A percentile compares a stretch with the other conserved stretches of the same genome.
Evolutionary conservation across 129 eudicot genomes (phyloP).

Genomic region (Ambrosia trifida): DNA sequence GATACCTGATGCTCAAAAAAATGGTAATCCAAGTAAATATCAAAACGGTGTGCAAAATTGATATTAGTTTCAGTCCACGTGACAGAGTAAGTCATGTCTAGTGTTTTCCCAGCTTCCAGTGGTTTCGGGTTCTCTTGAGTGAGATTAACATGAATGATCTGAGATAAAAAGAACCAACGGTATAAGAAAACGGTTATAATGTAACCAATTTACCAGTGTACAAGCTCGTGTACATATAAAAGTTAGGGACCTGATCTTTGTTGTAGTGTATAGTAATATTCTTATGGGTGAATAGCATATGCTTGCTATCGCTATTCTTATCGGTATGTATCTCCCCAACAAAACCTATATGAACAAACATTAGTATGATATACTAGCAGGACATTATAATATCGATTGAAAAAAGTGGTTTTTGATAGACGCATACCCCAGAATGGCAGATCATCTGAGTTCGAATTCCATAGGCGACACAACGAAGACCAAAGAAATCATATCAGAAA

Average conservation of each 20-base stretch:
- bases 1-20: conserved; percentile 98
- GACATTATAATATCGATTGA: not conserved
- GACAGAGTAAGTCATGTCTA: conserved; percentile 89
- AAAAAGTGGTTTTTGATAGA: not conserved
- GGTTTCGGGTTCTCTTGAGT: conserved; percentile 84
- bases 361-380: conserved; percentile 1
- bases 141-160: conserved; percentile 93
- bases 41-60: conserved; percentile 79
- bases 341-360: conserved; percentile 55
- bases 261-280: conserved; percentile 68
- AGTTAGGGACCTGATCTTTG: conserved; percentile 61
- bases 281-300: conserved; percentile 69
- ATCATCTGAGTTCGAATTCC: conserved; percentile 57
- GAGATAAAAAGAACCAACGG: conserved; percentile 21
- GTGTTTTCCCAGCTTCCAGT: conserved; percentile 64
- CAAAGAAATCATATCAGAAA: conserved; percentile 27
- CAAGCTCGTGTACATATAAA: not conserved
- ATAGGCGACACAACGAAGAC: conserved; percentile 37
- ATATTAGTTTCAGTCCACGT: conserved; percentile 71
- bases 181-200: conserved; percentile 11
- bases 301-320: conserved; percentile 71
- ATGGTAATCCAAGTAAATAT: conserved; percentile 93
- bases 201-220: conserved; percentile 4
- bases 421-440: conserved; percentile 89
- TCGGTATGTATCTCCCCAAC: conserved; percentile 88